A percentile compares a stretch with the other conserved stretches of the same genome.
phyloP scores from a whole-genome alignment of 2,329 filamentous ascomycete genomes.

The Macrophomina phaseolina region DNA sequence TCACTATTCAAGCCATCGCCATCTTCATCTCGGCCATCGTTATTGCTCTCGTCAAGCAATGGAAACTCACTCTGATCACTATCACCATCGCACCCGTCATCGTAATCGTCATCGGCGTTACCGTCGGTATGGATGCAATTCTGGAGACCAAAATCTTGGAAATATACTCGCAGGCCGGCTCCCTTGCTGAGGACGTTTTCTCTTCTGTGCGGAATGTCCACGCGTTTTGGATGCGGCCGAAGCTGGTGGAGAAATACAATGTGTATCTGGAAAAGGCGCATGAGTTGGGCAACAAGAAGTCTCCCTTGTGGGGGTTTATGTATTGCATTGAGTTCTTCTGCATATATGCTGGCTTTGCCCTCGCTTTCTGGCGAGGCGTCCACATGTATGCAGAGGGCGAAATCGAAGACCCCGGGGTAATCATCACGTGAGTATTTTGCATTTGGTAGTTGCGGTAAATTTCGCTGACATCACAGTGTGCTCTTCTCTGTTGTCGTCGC shows the following conservation, averaged over 20 bases:
- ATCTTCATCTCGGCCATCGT: constrained; percentile 79
- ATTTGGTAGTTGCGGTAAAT: constrained; percentile 10
- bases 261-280: constrained; percentile 50
- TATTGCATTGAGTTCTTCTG: constrained; percentile 53
- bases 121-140: constrained; percentile 43
- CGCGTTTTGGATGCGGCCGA: constrained; percentile 51
- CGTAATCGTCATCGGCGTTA: constrained; percentile 37
- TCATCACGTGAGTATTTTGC: constrained; percentile 39
- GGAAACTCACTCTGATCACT: constrained; percentile 21
- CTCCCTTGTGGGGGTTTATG: constrained; percentile 48
- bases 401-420: constrained; percentile 40
- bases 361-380: constrained; percentile 46
- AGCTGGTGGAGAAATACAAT: constrained; percentile 53
- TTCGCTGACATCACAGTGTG: constrained; percentile 32
- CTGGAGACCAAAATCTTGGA: constrained; percentile 45
- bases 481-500: constrained; percentile 44
- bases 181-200: constrained; percentile 58
- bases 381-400: constrained; percentile 41
- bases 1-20: constrained; percentile 68
- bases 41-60: constrained; percentile 13
- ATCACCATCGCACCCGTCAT: constrained; percentile 28
- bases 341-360: constrained; percentile 46
- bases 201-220: constrained; percentile 57
- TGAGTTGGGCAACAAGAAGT: constrained; percentile 53
- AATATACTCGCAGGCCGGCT: constrained; percentile 52